Evolutionary conservation across 768 basidiomycete species (phyloP).

Genomic region (Pilatotrama ljubarskyi): DNA sequence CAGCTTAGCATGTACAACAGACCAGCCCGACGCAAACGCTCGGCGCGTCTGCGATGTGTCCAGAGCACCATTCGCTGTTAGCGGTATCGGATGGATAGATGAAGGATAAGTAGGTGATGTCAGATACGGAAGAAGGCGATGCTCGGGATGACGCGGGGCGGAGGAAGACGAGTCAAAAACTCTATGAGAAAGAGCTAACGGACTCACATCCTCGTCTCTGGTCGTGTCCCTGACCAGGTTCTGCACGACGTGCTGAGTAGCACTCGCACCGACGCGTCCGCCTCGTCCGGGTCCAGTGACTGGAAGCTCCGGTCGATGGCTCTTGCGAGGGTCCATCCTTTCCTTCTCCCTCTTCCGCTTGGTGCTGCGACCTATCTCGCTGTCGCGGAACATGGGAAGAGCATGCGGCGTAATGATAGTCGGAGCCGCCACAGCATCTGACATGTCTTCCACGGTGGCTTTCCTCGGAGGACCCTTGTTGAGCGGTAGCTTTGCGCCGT

Average conservation of each 20-base stretch:
- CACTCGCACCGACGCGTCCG: conserved; percentile 93
- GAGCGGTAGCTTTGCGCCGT: conserved; percentile 88
- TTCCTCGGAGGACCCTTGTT: conserved; percentile 85
- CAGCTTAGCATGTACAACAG: conserved; percentile 4
- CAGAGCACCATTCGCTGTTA: not conserved
- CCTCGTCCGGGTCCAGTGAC: conserved; percentile 92
- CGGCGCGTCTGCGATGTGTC: not conserved
- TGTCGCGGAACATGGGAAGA: conserved; percentile 89
- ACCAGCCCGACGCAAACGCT: not conserved
- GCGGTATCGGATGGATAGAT: conserved; percentile 22
- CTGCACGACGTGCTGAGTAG: conserved; percentile 96
- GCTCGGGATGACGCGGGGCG: conserved; percentile 10
- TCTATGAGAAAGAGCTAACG: conserved; percentile 23
- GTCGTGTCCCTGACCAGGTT: conserved; percentile 90
- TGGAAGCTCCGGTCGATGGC: conserved; percentile 88
- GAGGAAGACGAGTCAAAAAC: conserved; percentile 14
- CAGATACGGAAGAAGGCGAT: conserved; percentile 13
- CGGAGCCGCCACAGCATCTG: conserved; percentile 80
- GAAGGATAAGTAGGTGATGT: conserved; percentile 19
- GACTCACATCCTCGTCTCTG: conserved; percentile 92
- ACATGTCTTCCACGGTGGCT: conserved; percentile 84
- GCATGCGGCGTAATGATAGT: conserved; percentile 92
- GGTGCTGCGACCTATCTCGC: conserved; percentile 62
- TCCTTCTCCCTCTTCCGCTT: conserved; percentile 93
- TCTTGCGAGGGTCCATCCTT: conserved; percentile 86